Evolutionary conservation across 1,284 basidiomycete genomes (phyloP).

Genomic region (Apiotrichum siamense): DNA sequence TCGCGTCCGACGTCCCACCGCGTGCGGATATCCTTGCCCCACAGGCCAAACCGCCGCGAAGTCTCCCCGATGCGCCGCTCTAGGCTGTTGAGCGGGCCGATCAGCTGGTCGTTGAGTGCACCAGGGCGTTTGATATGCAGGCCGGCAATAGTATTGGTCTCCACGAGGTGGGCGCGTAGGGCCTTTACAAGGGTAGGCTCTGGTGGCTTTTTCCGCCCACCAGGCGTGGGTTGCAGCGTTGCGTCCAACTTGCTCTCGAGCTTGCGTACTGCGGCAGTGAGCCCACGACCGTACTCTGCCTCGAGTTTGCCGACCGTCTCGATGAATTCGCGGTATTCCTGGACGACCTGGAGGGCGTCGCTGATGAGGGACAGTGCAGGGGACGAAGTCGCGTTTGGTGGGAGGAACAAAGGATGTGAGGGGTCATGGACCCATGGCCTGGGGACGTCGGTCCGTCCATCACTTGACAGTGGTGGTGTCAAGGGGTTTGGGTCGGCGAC

Average conservation of each 20-base stretch:
- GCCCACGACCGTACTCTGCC: slow-evolving; percentile 14
- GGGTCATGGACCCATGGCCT: slow-evolving; percentile 14
- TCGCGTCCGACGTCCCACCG: slow-evolving; percentile 17
- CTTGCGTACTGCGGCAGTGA: slow-evolving; percentile 16
- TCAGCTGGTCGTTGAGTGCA: slow-evolving; percentile 12
- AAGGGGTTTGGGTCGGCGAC: too few species aligned
- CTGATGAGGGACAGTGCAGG: slow-evolving; percentile 7
- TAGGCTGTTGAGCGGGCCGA: slow-evolving; percentile 11
- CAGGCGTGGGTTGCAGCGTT: not conserved
- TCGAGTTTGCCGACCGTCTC: slow-evolving; percentile 18
- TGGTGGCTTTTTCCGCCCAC: slow-evolving; percentile 12
- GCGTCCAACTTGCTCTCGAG: slow-evolving; percentile 14
- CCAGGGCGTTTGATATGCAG: slow-evolving; percentile 15
- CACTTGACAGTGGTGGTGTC: too few species aligned
- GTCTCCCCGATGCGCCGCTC: slow-evolving; percentile 14
- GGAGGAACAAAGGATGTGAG: slow-evolving; percentile 16
- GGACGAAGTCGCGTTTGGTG: slow-evolving; percentile 1
- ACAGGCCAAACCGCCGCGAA: slow-evolving; percentile 7
- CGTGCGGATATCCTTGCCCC: slow-evolving; percentile 16
- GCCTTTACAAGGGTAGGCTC: slow-evolving; percentile 8
- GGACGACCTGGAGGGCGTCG: slow-evolving; percentile 17
- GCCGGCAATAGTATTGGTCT: slow-evolving; percentile 11
- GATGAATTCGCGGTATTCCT: slow-evolving; percentile 22
- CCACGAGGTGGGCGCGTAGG: slow-evolving; percentile 12
- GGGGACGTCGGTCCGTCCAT: not conserved